Base-by-base conservation (phyloP, 164 flowering plant genomes). In the Platanus orientalis region DNA sequence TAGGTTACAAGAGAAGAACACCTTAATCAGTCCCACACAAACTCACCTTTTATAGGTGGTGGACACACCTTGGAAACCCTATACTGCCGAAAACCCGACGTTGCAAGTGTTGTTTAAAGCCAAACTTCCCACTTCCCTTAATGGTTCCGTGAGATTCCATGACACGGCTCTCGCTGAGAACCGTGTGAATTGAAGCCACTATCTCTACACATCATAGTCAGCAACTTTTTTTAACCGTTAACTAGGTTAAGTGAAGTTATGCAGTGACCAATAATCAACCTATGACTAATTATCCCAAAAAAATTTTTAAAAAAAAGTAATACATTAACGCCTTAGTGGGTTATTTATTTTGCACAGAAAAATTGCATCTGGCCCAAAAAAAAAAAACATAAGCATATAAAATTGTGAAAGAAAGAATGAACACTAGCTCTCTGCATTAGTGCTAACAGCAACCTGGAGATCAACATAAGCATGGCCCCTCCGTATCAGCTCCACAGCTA, bases 381-480 rank as follows among this genome's bases (percentile, higher is more conserved):
- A n/a, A n/a, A n/a, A n/a, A 10, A 29, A 6, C 62, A 65, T 24
- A 57, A 16, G 36, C 26, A 57, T 25, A 25, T 12, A 48, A 58
- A 26, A 16, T 11, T 25, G 6, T 20, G 11, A n/a, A 36, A 34
- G 36, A 60, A 29, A 47, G 14, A 26, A 49, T 25, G 26, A 45
- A 19, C 21, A 55, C 17, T 50, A 17, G 52, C 6, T 19, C 44
- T 21, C 20, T n/a, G 19, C 25, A 45, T 14, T 13, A 21, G 36
- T 24, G 20, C 5, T 17, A 26, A 71, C 5, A 58, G 11, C 45
- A 71, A 94, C 99, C 97, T 92, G 99, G 74, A 92, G 97, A 79
- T 95, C 99, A 73, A 95, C 97, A 69, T 95, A 95, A 12, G 97
- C 99, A 79, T 85, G 89, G 23, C 96, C 97, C 65, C 92, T 78